Conservation (phyloP, 805 yeast genomes). For the Wickerhamomyces ciferrii region DNA sequence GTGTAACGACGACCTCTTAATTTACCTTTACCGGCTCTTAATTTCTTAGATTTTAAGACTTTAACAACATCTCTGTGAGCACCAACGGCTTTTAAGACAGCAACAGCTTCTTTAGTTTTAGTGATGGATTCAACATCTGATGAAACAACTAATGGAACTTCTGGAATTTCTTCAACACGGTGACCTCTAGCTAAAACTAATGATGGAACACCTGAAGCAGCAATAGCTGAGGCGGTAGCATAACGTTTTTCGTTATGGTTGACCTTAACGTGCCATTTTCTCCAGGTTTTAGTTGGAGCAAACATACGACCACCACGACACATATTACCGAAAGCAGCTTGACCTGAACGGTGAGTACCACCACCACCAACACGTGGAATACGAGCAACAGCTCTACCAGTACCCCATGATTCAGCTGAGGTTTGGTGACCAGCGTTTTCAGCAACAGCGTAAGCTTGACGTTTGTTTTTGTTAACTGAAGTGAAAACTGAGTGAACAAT, state of each 20-base stretch:
- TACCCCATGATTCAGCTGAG: slow-evolving; percentile 99
- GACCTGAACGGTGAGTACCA: slow-evolving; percentile 99
- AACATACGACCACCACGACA: slow-evolving; percentile 99
- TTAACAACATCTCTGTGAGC: slow-evolving; percentile 97
- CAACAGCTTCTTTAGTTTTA: slow-evolving; percentile 99
- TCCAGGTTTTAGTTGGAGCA: slow-evolving; percentile 99
- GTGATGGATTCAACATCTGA: slow-evolving; percentile 86
- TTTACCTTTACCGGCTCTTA: slow-evolving; percentile 99
- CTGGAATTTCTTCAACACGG: slow-evolving; percentile 97
- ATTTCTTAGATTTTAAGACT: slow-evolving; percentile 97
- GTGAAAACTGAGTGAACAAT: slow-evolving; percentile 98
- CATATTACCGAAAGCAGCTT: slow-evolving; percentile 99
- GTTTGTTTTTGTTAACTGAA: slow-evolving; percentile 99
- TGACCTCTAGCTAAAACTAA: slow-evolving; percentile 99
- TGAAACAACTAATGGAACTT: slow-evolving; percentile 96
- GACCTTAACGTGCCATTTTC: slow-evolving; percentile 99
- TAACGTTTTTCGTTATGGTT: slow-evolving; percentile 99
- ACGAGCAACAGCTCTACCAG: slow-evolving; percentile 99
- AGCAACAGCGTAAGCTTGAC: slow-evolving; percentile 99
- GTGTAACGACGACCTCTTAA: slow-evolving; percentile 99
- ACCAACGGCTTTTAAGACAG: slow-evolving; percentile 96
- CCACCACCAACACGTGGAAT: slow-evolving; percentile 99
- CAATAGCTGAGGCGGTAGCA: slow-evolving; percentile 99
- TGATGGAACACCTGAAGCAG: slow-evolving; percentile 98
- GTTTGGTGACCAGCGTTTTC: slow-evolving; percentile 99